Evolutionary conservation across 163 green algal species (phyloP).

Genomic region (Chloromonas sp.): DNA sequence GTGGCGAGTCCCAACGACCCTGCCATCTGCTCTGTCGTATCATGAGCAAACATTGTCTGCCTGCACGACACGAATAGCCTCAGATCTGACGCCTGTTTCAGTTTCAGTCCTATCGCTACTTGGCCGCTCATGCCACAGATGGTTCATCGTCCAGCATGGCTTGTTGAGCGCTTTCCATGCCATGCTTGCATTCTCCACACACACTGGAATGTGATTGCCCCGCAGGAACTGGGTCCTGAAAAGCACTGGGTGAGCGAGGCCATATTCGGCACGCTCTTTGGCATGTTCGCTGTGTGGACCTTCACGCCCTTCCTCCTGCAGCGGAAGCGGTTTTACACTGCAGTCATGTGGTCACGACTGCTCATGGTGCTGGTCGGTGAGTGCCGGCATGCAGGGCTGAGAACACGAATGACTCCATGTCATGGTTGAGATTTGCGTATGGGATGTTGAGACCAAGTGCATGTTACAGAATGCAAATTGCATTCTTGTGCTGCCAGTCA

Average conservation of each 20-base stretch:
- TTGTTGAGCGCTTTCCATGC: background rate
- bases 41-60: too few species aligned
- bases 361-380: slow-evolving; percentile 79
- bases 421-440: background rate
- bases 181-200: background rate
- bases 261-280: slow-evolving; percentile 74
- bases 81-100: too few species aligned
- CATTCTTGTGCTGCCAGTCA: too few species aligned
- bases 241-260: slow-evolving; percentile 78
- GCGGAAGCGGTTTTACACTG: slow-evolving; percentile 81
- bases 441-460: background rate
- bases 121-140: too few species aligned
- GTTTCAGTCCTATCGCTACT: too few species aligned
- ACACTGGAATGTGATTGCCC: background rate
- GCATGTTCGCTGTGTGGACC: slow-evolving; percentile 77
- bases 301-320: slow-evolving; percentile 74
- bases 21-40: too few species aligned
- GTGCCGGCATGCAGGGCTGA: background rate
- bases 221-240: slow-evolving; percentile 68
- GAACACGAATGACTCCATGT: background rate
- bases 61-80: too few species aligned
- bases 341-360: slow-evolving; percentile 72
- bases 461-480: too few species aligned
- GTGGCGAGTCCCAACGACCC: too few species aligned
- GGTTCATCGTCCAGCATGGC: background rate